phyloP scores from a whole-genome alignment of 345 rosid species.

The Populus euphratica region DNA sequence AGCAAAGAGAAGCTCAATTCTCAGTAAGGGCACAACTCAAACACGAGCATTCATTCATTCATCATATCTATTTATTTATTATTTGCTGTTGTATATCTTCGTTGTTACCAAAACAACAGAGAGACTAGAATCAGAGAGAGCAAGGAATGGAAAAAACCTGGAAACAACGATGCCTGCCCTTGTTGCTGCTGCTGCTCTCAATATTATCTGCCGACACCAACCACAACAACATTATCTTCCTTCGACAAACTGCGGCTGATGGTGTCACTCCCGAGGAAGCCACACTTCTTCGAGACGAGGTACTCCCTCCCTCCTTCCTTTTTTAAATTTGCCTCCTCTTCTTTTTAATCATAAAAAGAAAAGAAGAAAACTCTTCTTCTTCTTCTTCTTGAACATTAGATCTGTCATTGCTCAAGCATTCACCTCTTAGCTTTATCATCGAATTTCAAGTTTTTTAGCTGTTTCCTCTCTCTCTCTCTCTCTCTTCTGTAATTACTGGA shows the following conservation, averaged over 20 bases:
- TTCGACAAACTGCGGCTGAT: conserved; percentile 43
- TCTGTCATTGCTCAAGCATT: neutral
- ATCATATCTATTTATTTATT: too few species aligned
- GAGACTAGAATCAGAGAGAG: neutral
- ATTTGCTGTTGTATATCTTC: too few species aligned
- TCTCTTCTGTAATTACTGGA: too few species aligned
- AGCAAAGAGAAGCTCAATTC: too few species aligned
- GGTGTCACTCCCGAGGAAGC: conserved; percentile 76
- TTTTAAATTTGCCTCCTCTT: too few species aligned
- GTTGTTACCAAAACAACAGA: too few species aligned
- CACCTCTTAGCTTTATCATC: neutral
- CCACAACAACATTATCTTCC: conserved; percentile 7
- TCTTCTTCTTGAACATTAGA: neutral
- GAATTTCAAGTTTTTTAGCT: neutral
- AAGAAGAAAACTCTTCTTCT: too few species aligned
- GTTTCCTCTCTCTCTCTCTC: neutral
- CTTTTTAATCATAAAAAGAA: too few species aligned
- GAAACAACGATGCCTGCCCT: conserved; percentile 6
- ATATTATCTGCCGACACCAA: neutral
- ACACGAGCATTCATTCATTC: too few species aligned
- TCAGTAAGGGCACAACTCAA: too few species aligned
- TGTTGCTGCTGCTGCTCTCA: neutral
- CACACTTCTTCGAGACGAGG: conserved; percentile 86
- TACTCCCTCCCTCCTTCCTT: neutral
- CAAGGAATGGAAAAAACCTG: conserved; percentile 8